Evolutionary conservation across 225 moss, liverwort and hornwort genomes (phyloP).

Genomic region (Sphagnum contortum): DNA sequence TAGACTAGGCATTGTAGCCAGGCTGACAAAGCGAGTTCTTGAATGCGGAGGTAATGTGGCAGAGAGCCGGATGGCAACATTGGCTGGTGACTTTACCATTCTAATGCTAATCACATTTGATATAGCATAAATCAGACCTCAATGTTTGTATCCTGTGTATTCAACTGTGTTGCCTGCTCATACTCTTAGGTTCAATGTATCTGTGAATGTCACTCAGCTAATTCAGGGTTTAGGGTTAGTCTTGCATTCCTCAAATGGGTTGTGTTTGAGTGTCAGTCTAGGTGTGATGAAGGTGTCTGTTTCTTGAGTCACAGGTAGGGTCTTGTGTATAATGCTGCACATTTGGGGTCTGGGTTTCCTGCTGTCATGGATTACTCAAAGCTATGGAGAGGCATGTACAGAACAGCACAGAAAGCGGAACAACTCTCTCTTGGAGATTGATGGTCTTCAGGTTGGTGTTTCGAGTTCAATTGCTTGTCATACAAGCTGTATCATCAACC

Average conservation of each 20-base stretch:
- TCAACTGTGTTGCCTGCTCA: background rate
- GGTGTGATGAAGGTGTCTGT: no score
- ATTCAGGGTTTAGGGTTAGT: no score
- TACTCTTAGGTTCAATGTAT: no score
- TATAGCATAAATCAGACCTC: slow-evolving; percentile 18
- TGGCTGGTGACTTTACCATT: slow-evolving; percentile 42
- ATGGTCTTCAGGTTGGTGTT: slow-evolving; percentile 40
- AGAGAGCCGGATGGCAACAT: slow-evolving; percentile 40
- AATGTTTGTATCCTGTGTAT: no score
- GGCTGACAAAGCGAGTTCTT: slow-evolving; percentile 35
- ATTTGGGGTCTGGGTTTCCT: no score
- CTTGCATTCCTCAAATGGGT: no score
- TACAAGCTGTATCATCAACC: no score
- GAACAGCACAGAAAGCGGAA: slow-evolving; percentile 56
- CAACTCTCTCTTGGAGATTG: slow-evolving; percentile 52
- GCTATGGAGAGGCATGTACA: slow-evolving; percentile 26
- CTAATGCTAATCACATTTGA: slow-evolving; percentile 38
- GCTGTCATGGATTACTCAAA: slow-evolving; percentile 22
- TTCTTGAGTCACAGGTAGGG: no score
- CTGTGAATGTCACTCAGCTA: no score
- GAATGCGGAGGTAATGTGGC: slow-evolving; percentile 41
- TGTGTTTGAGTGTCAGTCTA: no score
- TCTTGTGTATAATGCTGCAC: no score
- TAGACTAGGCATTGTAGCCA: slow-evolving; percentile 42
- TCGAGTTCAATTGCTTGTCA: no score